A percentile compares a stretch with the other conserved stretches of the same genome.
phyloP scores from a whole-genome alignment of 148 eudicot genomes.

The Camellia sinensis region DNA sequence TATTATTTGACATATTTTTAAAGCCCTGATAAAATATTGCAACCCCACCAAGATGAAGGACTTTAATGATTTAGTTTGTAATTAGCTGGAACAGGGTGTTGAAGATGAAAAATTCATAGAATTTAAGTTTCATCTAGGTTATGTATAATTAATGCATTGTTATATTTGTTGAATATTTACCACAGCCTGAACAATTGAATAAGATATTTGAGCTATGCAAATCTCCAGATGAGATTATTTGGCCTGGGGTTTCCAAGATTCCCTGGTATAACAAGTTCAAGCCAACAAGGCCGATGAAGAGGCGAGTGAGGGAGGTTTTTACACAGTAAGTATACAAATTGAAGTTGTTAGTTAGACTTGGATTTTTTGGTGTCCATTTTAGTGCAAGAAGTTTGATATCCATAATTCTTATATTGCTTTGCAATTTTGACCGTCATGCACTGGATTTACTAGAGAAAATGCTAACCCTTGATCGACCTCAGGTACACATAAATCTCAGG shows the following conservation, averaged over 20 bases:
- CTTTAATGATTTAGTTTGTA: background rate
- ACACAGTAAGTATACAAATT: slow-evolving; percentile 49
- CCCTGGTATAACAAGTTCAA: slow-evolving; percentile 81
- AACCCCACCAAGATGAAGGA: background rate
- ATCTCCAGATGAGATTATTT: slow-evolving; percentile 66
- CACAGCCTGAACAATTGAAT: slow-evolving; percentile 74
- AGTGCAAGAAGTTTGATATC: slow-evolving; percentile 12
- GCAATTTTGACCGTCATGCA: slow-evolving; percentile 73
- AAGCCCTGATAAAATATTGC: background rate
- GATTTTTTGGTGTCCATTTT: slow-evolving; percentile 1
- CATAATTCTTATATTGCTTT: slow-evolving; percentile 2
- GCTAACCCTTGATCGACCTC: slow-evolving; percentile 76
- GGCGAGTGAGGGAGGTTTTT: slow-evolving; percentile 70
- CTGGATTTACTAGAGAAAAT: slow-evolving; percentile 75
- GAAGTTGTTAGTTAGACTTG: background rate
- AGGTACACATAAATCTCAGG: slow-evolving; percentile 36
- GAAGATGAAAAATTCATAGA: too few relatives aligned
- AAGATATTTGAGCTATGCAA: slow-evolving; percentile 80
- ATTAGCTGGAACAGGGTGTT: too few relatives aligned
- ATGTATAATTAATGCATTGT: background rate
- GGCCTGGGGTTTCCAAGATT: slow-evolving; percentile 80
- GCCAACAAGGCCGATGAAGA: slow-evolving; percentile 58
- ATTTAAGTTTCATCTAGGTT: background rate
- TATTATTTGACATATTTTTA: background rate
- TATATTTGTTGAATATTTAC: slow-evolving; percentile 14